Percentiles rank a stretch among this genome's conserved stretches.
These are phyloP conservation scores for Elongisporangium undulatum DNA, from an alignment of 352 stramenopile species.

Conservation along the genomic window DNA sequence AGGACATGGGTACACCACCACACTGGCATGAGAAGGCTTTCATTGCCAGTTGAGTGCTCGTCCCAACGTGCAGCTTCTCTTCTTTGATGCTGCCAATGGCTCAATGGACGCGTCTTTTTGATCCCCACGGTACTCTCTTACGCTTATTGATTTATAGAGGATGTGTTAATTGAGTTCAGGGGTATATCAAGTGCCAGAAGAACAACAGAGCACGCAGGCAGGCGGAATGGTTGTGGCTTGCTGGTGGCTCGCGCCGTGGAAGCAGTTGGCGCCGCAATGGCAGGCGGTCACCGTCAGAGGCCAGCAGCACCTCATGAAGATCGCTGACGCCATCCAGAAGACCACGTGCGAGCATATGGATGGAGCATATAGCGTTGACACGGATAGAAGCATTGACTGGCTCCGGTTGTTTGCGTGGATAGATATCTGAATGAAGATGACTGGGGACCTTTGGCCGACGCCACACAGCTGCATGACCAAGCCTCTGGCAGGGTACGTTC, in stretches of 20 bases:
- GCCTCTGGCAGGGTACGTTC: slow-evolving; percentile 42
- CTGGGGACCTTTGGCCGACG: slow-evolving; percentile 54
- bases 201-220: background rate
- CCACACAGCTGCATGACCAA: slow-evolving; percentile 34
- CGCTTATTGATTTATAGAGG: background rate
- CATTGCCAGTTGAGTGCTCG: no score
- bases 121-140: background rate
- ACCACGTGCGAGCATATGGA: slow-evolving; percentile 40
- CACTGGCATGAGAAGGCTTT: no score
- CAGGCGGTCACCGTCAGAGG: slow-evolving; percentile 30
- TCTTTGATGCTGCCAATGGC: no score
- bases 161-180: background rate
- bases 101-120: background rate
- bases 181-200: background rate
- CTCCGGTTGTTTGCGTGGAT: background rate
- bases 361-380: background rate
- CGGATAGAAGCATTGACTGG: background rate
- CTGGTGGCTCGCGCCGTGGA: slow-evolving; percentile 62
- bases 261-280: slow-evolving; percentile 68
- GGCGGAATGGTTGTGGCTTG: slow-evolving; percentile 12
- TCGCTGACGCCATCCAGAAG: slow-evolving; percentile 71
- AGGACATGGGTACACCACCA: no score
- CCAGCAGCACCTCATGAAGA: slow-evolving; percentile 59
- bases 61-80: no score
- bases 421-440: slow-evolving; percentile 67